Evolutionary conservation across 768 basidiomycete genomes (phyloP).

Genomic region (Mycena capillaripes): DNA sequence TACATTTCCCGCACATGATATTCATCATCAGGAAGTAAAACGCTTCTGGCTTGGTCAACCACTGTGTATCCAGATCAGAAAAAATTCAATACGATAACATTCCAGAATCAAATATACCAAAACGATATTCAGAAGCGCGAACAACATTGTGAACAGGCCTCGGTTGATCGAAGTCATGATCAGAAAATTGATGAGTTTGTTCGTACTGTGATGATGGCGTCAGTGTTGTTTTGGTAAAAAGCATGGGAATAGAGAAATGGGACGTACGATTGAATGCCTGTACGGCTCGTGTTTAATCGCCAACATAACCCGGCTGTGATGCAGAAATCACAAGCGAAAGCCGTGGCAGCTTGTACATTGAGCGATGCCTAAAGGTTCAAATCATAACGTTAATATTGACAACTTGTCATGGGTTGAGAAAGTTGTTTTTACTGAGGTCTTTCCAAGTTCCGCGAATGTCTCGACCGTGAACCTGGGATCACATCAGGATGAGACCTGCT

Average conservation of each 20-base stretch:
- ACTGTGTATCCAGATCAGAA: neutral
- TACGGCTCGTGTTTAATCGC: neutral
- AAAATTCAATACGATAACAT: neutral
- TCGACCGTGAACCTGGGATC: neutral
- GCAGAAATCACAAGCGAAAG: neutral
- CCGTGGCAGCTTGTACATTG: neutral
- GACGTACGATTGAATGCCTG: conserved; percentile 12
- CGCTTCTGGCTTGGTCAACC: neutral
- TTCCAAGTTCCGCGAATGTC: neutral
- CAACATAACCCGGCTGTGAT: conserved; percentile 14
- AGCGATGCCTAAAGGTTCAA: neutral
- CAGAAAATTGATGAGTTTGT: conserved; percentile 16
- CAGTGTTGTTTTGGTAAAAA: no score
- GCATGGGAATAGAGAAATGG: neutral
- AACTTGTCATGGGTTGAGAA: neutral
- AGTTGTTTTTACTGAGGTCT: conserved; percentile 4
- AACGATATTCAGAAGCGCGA: neutral
- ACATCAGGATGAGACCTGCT: neutral
- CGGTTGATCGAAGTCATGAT: conserved; percentile 13
- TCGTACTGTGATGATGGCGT: neutral
- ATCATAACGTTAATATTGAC: neutral
- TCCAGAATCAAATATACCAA: neutral
- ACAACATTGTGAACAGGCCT: conserved; percentile 5
- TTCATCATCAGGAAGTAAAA: neutral
- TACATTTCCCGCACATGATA: neutral